Evolutionary conservation across 2,329 filamentous ascomycete species (phyloP).

Genomic region (Scedosporium aurantiacum): DNA sequence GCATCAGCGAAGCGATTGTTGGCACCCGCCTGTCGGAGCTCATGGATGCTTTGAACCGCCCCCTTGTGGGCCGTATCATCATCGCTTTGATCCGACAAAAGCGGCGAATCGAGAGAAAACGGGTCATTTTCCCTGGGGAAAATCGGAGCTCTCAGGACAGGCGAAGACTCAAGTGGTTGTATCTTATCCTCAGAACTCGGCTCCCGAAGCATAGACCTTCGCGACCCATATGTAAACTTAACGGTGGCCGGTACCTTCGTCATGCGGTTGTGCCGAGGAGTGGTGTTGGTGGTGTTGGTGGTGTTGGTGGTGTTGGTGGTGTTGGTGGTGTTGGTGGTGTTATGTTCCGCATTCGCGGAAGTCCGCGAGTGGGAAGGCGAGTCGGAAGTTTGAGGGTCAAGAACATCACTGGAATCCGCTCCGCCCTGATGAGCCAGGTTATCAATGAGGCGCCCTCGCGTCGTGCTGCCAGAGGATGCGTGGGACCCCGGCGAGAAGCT

Average conservation of each 20-base stretch:
- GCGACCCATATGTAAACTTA: conserved; percentile 27
- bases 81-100: conserved; percentile 31
- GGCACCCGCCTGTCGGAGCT: conserved; percentile 53
- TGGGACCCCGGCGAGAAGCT: neutral
- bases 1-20: conserved; percentile 57
- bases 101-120: conserved; percentile 15
- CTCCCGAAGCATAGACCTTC: conserved; percentile 13
- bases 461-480: neutral
- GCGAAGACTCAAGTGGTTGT: neutral
- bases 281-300: neutral
- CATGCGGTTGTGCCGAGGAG: neutral
- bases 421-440: conserved; percentile 28
- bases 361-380: too few relatives aligned
- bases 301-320: neutral
- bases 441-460: conserved; percentile 26
- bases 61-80: conserved; percentile 30
- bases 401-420: conserved; percentile 15
- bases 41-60: conserved; percentile 52
- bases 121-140: neutral
- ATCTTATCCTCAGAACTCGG: conserved; percentile 3
- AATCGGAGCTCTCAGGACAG: neutral
- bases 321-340: neutral
- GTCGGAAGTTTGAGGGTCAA: neutral
- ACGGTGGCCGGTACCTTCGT: conserved; percentile 15
- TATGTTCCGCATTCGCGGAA: neutral